Base-by-base conservation (phyloP, 192 early-diverging fungal species). In the Umbelopsis sp. region DNA sequence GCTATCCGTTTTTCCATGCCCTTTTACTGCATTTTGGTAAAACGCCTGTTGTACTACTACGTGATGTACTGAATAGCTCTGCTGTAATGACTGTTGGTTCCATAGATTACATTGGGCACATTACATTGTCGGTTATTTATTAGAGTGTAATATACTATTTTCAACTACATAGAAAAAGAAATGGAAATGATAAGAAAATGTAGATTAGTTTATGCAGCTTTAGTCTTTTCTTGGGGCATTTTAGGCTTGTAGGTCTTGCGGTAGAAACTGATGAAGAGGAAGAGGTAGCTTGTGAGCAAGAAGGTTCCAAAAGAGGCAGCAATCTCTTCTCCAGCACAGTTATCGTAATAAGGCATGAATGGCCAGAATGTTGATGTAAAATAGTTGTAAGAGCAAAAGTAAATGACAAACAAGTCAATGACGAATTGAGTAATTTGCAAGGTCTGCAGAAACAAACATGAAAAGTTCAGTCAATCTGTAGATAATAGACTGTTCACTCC, bases 351-450 rank as follows among this genome's bases (percentile, higher is more conserved):
- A 22, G 90, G 89, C 34, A 88, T 73, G 36, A 65, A 77, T 45
- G 87, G 85, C 75, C 78, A 86, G 82, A 90, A 91, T 70, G 83
- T 86, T 66, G 80, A 80, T 66, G 87, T 79, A 76, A 93, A 89
- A 83, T 92, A 90, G 75, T 88, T 92, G 86, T 95, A 96, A 47
- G 93, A 85, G 83, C 89, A 90, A 74, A 87, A 90, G 81, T 95
- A 94, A 72, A 95, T 88, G 80, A 94, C 87, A 69, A 85, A 78
- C 25, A 96, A 84, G 71, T 94, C 95, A 69, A 95, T 89, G 66
- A 95, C 84, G 71, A 96, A 95, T 84, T 96, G 95, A 74, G 80
- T 75, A 73, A 96, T 96, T 81, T 96, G 95, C 71, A 93, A 70
- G 22, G 93, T 92, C 56, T 62, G 47, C 14, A 47, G 45, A 47